These are phyloP conservation scores for Ophiosphaerella narmari DNA, from an alignment of 2,329 filamentous ascomycete species.

Conservation along the genomic window DNA sequence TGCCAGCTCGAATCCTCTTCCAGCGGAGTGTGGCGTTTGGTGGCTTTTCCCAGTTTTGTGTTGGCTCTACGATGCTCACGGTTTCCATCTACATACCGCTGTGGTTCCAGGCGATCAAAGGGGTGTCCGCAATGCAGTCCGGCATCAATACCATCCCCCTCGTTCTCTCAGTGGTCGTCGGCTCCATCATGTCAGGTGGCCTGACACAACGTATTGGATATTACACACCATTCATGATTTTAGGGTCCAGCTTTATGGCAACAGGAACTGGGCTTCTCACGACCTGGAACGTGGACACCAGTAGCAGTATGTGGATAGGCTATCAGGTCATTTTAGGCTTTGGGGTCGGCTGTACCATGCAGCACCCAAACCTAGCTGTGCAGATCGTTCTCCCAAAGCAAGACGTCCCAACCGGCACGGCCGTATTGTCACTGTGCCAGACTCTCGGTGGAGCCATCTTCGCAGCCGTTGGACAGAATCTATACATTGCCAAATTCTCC, in stretches of 20 bases:
- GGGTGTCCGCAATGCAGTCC: constrained; percentile 48
- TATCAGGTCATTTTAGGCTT: constrained; percentile 36
- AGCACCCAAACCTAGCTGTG: constrained; percentile 51
- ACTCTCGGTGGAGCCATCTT: constrained; percentile 54
- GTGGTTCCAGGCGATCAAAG: constrained; percentile 56
- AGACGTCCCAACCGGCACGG: constrained; percentile 51
- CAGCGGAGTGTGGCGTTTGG: constrained; percentile 50
- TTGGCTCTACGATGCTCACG: constrained; percentile 45
- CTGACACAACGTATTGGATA: constrained; percentile 50
- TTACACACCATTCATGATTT: constrained; percentile 55
- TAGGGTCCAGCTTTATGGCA: constrained; percentile 46
- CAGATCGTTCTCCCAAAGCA: constrained; percentile 47
- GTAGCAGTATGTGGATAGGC: constrained; percentile 37
- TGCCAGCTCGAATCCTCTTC: constrained; percentile 49
- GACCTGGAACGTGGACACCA: constrained; percentile 45
- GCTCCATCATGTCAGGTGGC: constrained; percentile 48
- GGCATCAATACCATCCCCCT: constrained; percentile 53
- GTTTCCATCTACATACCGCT: constrained; percentile 48
- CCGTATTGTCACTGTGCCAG: constrained; percentile 51
- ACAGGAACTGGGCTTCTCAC: constrained; percentile 52
- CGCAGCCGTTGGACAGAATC: constrained; percentile 52
- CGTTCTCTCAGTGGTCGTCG: constrained; percentile 50
- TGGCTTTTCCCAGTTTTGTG: constrained; percentile 47
- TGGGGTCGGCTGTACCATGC: constrained; percentile 52
- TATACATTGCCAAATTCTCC: constrained; percentile 53